Base-by-base conservation (phyloP, 2,329 filamentous ascomycete species). In the Aspergillus tamarii region DNA sequence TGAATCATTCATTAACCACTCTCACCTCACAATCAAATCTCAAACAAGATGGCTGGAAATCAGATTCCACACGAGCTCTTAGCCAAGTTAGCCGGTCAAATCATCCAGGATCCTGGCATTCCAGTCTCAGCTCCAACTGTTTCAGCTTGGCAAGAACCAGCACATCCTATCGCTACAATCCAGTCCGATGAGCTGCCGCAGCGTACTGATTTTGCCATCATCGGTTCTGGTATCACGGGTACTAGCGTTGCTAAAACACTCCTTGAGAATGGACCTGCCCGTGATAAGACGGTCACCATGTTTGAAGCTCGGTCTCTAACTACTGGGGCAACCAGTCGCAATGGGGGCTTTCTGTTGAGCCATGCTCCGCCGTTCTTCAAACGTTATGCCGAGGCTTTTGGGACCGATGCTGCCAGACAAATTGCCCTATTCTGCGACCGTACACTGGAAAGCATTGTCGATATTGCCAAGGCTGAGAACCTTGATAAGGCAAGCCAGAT, bases 211-310 rank as follows among this genome's bases (percentile, higher is more conserved):
- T 57, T 73, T 34, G 70, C 69, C 55, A 68, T 74, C n/a, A 67
- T 74, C 23, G 72, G 72, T 43, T 72, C 70, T 39, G 72, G 71
- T 0, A 72, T 74, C 36, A 70, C 70, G 4, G 70, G 67, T 11
- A 69, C 68, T 19, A 73, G 72, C 59, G 71, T 69, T 14, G 66
- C 72, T 1, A 67, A 68, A 48, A 64, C 68, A 34, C 48, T 74
- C 1, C 66, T 72, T 10, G 57, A 64, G 12, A 65, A 68, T 23
- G 14, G 2, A 39, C n/a, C 8, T 3, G 14, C 26, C 12, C 45
- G 58, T 0, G 62, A 64, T 9, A 59, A 64, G n/a, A 66, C 59
- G 8, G 66, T 73, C 34, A 67, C 63, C 16, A 65, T 73, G 23
- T 68, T 74, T 11, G 72, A 74, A 57, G 71, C 72, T 11, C 65